Conservation (phyloP, 2,329 filamentous ascomycete genomes). For the Epichloe uncinata region DNA sequence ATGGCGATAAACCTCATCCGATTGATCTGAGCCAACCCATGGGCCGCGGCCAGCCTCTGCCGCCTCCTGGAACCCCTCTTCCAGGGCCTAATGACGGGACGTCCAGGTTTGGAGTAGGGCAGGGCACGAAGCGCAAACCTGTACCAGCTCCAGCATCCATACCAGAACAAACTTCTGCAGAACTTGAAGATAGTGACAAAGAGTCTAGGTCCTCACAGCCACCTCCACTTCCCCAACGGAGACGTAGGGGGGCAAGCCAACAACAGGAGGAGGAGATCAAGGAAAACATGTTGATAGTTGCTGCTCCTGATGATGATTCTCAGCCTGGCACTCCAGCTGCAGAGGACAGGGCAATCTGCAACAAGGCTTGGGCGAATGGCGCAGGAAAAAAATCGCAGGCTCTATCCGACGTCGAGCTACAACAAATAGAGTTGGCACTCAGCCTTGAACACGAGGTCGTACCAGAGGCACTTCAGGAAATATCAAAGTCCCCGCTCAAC, state of each 20-base stretch:
- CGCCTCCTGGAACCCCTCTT: constrained; percentile 67
- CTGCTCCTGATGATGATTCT: constrained; percentile 48
- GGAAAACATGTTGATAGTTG: constrained; percentile 49
- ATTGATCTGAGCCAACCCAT: constrained; percentile 53
- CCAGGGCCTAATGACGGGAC: constrained; percentile 50
- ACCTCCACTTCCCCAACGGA: constrained; percentile 36
- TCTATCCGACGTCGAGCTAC: constrained; percentile 5
- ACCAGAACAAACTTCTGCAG: constrained; percentile 9
- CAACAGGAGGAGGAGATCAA: constrained; percentile 24
- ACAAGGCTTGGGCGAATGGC: constrained; percentile 8
- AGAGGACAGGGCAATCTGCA: constrained; percentile 17
- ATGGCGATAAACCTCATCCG: constrained; percentile 17
- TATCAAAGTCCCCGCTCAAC: neutral
- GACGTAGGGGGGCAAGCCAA: constrained; percentile 24
- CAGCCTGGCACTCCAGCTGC: constrained; percentile 38
- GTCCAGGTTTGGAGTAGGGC: constrained; percentile 42
- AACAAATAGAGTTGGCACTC: neutral
- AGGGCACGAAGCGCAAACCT: constrained; percentile 52
- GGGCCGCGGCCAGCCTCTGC: constrained; percentile 69
- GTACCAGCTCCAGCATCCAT: constrained; percentile 37
- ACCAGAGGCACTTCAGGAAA: neutral
- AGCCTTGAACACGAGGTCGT: neutral
- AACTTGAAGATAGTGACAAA: constrained; percentile 16
- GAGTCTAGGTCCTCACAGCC: constrained; percentile 13
- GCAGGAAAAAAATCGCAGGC: neutral